Evolutionary conservation across 1,139 yeast species (phyloP), one percentile per base, ranked within the genome.

Genomic region (Oligophagozyma castellii): DNA sequence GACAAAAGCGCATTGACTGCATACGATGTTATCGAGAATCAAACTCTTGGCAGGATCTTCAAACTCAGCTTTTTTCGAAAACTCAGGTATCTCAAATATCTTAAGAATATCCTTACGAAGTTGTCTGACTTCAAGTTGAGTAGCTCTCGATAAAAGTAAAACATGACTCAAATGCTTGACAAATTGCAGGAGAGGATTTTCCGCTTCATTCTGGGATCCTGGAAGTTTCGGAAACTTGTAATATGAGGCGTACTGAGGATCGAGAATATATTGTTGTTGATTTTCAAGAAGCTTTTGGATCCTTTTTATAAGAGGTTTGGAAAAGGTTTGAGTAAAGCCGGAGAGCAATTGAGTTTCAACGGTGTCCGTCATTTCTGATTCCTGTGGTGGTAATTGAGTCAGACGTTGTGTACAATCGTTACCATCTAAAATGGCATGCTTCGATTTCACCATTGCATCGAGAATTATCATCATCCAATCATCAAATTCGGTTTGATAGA

Each of bases 381-480:
- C 63, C 4, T 67, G 63, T 36, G 70, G 75, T 1, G 68, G 58
- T 15, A 79, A 56, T 48, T 78, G 93, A 0, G 92, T 79, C 5
- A 63, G 61, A 40, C 92, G 61, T 29, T 73, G 78, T 1, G 80
- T 69, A 3, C 54, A 49, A 7, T 56, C 60, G 3, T 62, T 56
- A 2, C 59, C 59, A 12, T 63, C 63, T 8, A 43, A 30, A 21
- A 37, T 47, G 5, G 37, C 36, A 12, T 56, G 55, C 46, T 80
- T 79, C 28, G 61, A 59, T 33, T 71, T 70, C 23, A 74, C 61
- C 40, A 89, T 60, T 2, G 79, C 61, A 46, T 81, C 92, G 43
- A 86, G 55, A 44, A 81, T 76, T 37, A 83, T 70, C 26, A 75
- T 60, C 27, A 81, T 58, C 95, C 95, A 89, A 42, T 77, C 92